Base-by-base conservation (phyloP, 192 early-diverging fungal genomes). In the Coemansia sp. region DNA sequence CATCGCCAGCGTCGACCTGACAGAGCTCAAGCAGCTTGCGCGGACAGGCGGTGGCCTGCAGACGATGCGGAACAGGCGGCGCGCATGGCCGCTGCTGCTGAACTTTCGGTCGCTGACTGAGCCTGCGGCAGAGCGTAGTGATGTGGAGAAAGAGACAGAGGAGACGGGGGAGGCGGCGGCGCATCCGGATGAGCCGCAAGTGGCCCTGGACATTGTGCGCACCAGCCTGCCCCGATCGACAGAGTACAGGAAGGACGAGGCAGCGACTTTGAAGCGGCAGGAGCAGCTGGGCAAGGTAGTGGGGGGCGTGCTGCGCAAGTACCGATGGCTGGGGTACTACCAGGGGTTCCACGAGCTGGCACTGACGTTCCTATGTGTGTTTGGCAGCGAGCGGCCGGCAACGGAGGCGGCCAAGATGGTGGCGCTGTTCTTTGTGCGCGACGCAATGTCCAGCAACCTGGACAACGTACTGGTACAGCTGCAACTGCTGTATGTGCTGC, bases 311-410 rank as follows among this genome's bases (percentile, higher is more conserved):
- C 55, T 87, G 44, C 82, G 85, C 58, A 64, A 67, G 34, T 79
- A 87, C 64, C 85, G 84, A 30, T 83, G 80, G 68, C 72, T 89
- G 27, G 75, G 85, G 54, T 91, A 89, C 73, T 91, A 89, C 63
- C 89, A 89, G 61, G 79, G 83, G 10, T 84, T 81, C 47, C 82
- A 84, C 50, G 82, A 85, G 50, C 70, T 82, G 25, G 55, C 72
- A 0, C 61, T 84, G 38, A 59, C 61, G 20, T 84, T 83, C 42
- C 62, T 87, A 13, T 67, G 85, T 6, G 83, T 86, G 33, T 80
- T 87, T 23, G 74, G 78, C 62, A 79, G 84, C 75, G 70, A 76
- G 74, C 70, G 71, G 10, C 62, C 78, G 11, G 82, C 86, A 31
- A 64, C 68, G 22, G 77, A 75, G 64, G 86, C 86, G 0, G 63